phyloP scores from a whole-genome alignment of 1,284 basidiomycete species.

The Peniophora sp. region DNA sequence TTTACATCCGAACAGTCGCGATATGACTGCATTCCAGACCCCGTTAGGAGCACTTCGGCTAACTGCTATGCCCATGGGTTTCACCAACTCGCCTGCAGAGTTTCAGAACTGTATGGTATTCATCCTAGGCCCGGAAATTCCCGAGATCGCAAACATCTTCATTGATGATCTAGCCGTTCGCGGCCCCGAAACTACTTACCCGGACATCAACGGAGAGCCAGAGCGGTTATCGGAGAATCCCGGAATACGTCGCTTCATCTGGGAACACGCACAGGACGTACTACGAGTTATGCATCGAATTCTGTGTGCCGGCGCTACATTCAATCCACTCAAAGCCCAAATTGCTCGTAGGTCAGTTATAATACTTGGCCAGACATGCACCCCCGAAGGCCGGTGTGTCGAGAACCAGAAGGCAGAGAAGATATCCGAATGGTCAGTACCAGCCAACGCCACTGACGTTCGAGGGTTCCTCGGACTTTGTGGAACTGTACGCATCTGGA shows the following conservation, averaged over 20 bases:
- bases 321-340: constrained; percentile 14
- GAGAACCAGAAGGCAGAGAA: constrained; percentile 18
- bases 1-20: constrained; percentile 13
- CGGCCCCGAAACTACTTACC: constrained; percentile 9
- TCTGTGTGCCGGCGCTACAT: constrained; percentile 12
- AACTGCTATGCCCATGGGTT: constrained; percentile 9
- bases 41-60: constrained; percentile 8
- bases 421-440: constrained; percentile 20
- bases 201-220: constrained; percentile 15
- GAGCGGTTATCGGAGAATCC: constrained; percentile 22
- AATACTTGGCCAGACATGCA: constrained; percentile 16
- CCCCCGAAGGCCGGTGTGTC: constrained; percentile 16
- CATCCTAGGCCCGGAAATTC: constrained; percentile 13
- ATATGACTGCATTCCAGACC: constrained; percentile 21
- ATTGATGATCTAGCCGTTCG: constrained; percentile 11
- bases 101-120: constrained; percentile 4
- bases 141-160: constrained; percentile 17
- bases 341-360: constrained; percentile 9
- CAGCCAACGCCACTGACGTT: constrained; percentile 18
- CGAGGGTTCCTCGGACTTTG: constrained; percentile 20
- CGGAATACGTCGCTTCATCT: constrained; percentile 25
- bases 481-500: constrained; percentile 22
- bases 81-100: constrained; percentile 8
- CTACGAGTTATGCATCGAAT: constrained; percentile 20
- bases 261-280: constrained; percentile 24